These are phyloP conservation scores for Apiospora koreana DNA, from an alignment of 2,329 filamentous ascomycete species.

Conservation along the genomic window DNA sequence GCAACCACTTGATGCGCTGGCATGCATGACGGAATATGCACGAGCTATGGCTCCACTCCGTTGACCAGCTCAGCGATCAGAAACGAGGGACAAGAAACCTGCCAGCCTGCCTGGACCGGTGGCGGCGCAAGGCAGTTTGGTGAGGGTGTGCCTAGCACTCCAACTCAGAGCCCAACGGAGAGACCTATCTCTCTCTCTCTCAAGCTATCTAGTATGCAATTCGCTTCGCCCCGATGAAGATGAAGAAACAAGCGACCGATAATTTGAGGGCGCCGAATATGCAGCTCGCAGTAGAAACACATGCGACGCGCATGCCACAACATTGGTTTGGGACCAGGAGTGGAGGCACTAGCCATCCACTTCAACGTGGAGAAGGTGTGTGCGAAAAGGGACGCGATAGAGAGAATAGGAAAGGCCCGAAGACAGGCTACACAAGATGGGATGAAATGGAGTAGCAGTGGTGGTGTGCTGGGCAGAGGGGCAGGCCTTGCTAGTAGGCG, in stretches of 20 bases:
- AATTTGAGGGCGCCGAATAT: conserved; percentile 26
- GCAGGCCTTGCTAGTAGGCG: conserved; percentile 32
- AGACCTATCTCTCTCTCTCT: too few relatives aligned
- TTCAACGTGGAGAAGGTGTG: conserved; percentile 27
- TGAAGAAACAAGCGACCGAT: conserved; percentile 27
- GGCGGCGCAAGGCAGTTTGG: conserved; percentile 19
- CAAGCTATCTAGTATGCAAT: neutral
- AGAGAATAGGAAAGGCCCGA: conserved; percentile 34
- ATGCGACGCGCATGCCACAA: conserved; percentile 29
- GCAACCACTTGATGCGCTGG: conserved; percentile 53
- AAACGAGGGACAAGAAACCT: conserved; percentile 3
- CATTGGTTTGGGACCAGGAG: conserved; percentile 26
- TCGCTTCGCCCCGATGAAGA: neutral
- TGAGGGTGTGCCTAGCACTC: conserved; percentile 1
- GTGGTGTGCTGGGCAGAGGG: conserved; percentile 29
- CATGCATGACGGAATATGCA: conserved; percentile 64
- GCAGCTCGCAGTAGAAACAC: conserved; percentile 28
- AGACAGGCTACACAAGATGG: conserved; percentile 18
- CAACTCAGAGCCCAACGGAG: neutral
- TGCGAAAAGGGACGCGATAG: conserved; percentile 32
- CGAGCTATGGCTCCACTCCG: conserved; percentile 44
- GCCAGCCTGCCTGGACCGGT: conserved; percentile 3
- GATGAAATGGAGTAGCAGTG: conserved; percentile 16
- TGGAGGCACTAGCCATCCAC: conserved; percentile 29
- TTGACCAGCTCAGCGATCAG: conserved; percentile 43